These are phyloP conservation scores for Centaurea solstitialis DNA, from an alignment of 129 eudicot species.

Conservation along the genomic window DNA sequence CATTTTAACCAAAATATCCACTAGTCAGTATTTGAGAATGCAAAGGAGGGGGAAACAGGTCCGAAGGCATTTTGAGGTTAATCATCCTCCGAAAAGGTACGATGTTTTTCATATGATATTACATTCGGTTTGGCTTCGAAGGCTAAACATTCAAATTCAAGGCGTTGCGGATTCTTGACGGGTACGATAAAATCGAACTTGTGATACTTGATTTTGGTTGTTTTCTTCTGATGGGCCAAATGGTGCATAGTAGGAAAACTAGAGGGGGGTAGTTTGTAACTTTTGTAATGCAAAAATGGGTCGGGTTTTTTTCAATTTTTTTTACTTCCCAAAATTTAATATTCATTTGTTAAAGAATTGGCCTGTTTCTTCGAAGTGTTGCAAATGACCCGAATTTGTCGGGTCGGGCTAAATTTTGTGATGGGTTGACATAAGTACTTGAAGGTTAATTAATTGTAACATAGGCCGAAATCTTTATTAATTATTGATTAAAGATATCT, in stretches of 20 bases:
- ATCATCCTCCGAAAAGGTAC: constrained; percentile 61
- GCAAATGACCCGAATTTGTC: background rate
- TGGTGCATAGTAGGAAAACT: constrained; percentile 30
- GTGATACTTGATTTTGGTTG: background rate
- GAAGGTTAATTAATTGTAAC: background rate
- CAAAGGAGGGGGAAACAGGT: constrained; percentile 50
- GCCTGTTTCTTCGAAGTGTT: background rate
- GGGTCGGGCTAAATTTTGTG: background rate
- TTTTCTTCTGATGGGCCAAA: background rate
- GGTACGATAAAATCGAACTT: background rate
- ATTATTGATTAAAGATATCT: too few relatives aligned
- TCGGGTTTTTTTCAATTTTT: background rate
- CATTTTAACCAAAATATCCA: constrained; percentile 45
- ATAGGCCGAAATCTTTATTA: background rate
- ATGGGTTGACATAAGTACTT: background rate
- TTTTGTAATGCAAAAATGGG: background rate
- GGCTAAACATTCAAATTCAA: constrained; percentile 52
- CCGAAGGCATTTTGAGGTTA: constrained; percentile 65
- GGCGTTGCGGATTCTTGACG: constrained; percentile 34
- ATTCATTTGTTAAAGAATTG: background rate
- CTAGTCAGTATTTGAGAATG: constrained; percentile 54
- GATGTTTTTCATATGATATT: constrained; percentile 85
- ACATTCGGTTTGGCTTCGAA: constrained; percentile 85
- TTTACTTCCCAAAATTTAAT: background rate
- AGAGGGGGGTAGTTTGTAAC: constrained; percentile 22